These are phyloP conservation scores for Cenococcum geophilum DNA, from an alignment of 495 filamentous ascomycete species.

Conservation along the genomic window DNA sequence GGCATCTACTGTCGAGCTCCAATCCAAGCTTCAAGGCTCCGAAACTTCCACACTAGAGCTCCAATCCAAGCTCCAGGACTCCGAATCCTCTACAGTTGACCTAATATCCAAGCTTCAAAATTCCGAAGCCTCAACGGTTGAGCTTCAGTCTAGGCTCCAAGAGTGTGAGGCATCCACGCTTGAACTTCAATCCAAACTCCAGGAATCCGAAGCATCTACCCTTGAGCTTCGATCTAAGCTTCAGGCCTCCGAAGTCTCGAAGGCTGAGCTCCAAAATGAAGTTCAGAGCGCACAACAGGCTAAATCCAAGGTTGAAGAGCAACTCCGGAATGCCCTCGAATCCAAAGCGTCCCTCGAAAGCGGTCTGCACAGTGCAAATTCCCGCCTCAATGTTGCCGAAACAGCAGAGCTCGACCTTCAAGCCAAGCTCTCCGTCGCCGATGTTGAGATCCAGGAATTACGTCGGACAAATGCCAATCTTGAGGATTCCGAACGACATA, in stretches of 20 bases:
- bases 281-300: not conserved
- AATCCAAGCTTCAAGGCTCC: not conserved
- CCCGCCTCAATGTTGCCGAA: constrained; percentile 1
- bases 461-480: constrained; percentile 18
- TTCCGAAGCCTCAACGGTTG: not conserved
- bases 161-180: not conserved
- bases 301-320: constrained; percentile 2
- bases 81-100: not conserved
- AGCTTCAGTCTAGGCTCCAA: not conserved
- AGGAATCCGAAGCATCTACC: not conserved
- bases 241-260: not conserved
- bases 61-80: not conserved
- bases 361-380: not conserved
- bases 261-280: not conserved
- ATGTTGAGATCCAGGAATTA: constrained; percentile 1
- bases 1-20: not conserved
- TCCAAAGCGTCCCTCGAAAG: constrained; percentile 4
- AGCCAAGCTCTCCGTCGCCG: constrained; percentile 5
- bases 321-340: not conserved
- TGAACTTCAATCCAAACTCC: not conserved
- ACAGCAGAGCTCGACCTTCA: not conserved
- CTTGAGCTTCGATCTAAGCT: not conserved
- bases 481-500: constrained; percentile 16
- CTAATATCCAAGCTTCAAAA: too few species aligned
- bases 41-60: not conserved